These are phyloP conservation scores for Cylindrotheca fusiformis DNA, from an alignment of 108 stramenopile genomes.

Conservation along the genomic window DNA sequence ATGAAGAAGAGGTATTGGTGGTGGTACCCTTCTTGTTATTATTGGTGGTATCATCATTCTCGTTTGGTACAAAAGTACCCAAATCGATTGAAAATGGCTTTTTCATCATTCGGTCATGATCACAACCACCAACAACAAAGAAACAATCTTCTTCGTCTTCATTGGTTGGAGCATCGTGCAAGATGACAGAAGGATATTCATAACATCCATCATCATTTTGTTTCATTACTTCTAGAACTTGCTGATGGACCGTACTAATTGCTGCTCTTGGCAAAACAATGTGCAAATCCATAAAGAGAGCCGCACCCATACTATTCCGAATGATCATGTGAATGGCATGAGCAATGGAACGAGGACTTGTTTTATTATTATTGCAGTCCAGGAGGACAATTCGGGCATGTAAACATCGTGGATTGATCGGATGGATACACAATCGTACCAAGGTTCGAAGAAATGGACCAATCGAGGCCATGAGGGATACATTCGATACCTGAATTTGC, in stretches of 20 bases:
- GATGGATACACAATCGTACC: slow-evolving; percentile 7
- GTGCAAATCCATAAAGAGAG: slow-evolving; percentile 3
- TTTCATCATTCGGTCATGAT: too few relatives aligned
- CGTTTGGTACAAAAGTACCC: too few relatives aligned
- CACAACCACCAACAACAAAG: too few relatives aligned
- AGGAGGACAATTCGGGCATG: background rate
- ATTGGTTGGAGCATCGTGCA: too few relatives aligned
- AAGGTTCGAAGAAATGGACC: slow-evolving; percentile 8
- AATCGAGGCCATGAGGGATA: slow-evolving; percentile 4
- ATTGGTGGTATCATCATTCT: too few relatives aligned
- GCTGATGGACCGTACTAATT: background rate
- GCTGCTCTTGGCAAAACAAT: background rate
- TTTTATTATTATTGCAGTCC: background rate
- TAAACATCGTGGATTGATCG: background rate
- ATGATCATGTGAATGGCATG: slow-evolving; percentile 12
- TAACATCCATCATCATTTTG: slow-evolving; percentile 9
- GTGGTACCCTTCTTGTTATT: too few relatives aligned
- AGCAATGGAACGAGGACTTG: slow-evolving; percentile 2
- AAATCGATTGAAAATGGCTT: background rate
- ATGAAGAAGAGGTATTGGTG: too few relatives aligned
- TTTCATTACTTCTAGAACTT: background rate
- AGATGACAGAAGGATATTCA: slow-evolving; percentile 5
- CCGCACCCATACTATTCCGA: slow-evolving; percentile 9
- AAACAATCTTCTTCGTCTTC: too few relatives aligned
- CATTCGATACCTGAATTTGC: background rate